Evolutionary conservation across 495 filamentous ascomycete species (phyloP), one percentile per base, ranked within the genome.

Genomic region (Xylaria telfairii): DNA sequence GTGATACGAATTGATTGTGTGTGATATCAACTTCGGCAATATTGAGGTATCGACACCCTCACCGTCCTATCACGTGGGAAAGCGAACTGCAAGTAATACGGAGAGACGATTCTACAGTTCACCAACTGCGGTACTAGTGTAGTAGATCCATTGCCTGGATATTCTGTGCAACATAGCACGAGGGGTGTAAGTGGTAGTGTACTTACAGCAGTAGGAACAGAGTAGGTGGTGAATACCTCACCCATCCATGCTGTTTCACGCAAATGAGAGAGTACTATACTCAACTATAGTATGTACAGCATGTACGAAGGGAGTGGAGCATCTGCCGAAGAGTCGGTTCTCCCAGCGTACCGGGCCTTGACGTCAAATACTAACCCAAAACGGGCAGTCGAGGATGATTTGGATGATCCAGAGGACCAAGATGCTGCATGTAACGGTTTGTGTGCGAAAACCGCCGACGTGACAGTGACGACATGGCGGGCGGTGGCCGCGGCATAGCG

Each of bases 41-140:
- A 69, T 62, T 69, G 44, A 62, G 44, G 53, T 13, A 59, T 59
- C 47, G 7, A 24, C 49, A 30, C 24, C 24, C 21, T n/a, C 19
- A 34, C 2, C 17, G n/a, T 54, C 67, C 67, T 69, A 69, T 69
- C 67, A 69, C 57, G 57, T 62, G 67, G 67, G 34, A 69, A 62
- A 15, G 44, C 24, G 67, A 53, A 63, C 67, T 63, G 67, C 67
- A 53, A 63, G 57, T 63, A 69, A 62, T 61, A 44, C 57, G 54
- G 30, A 66, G 64, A 42, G 15, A 24, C 39, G 13, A 28, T 56
- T 67, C 37, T 56, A 67, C 65, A 26, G 21, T 37, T 64, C 17
- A 44, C 37, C 44, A 9, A 37, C 5, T n/a, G 4, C n/a, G n/a
- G n/a, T n/a, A n/a, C n/a, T n/a, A n/a, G n/a, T n/a, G n/a, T n/a